A percentile compares a stretch with the other conserved stretches of the same genome.
These are phyloP conservation scores for Aspergillus fumigatiaffinis DNA, from an alignment of 2,329 filamentous ascomycete genomes.

Conservation along the genomic window DNA sequence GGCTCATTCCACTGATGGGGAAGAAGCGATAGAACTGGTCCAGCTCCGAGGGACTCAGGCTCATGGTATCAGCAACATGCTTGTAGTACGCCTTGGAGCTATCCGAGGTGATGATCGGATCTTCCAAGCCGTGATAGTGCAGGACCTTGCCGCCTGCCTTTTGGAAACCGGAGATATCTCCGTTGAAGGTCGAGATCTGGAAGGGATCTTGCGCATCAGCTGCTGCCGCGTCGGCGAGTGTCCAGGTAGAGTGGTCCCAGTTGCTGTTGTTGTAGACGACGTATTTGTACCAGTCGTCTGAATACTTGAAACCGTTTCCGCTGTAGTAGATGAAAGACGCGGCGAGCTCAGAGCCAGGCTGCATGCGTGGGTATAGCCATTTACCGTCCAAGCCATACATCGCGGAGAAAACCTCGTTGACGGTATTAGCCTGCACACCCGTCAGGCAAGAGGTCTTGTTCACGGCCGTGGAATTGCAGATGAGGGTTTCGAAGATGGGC, in stretches of 20 bases:
- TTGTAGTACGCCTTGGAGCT: conserved; percentile 52
- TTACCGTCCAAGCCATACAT: conserved; percentile 29
- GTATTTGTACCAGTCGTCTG: conserved; percentile 43
- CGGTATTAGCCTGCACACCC: conserved; percentile 26
- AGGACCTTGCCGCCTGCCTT: conserved; percentile 40
- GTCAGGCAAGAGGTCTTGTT: conserved; percentile 26
- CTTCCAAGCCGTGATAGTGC: conserved; percentile 41
- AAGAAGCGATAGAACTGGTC: conserved; percentile 49
- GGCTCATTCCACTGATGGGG: conserved; percentile 51
- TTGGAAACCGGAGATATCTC: conserved; percentile 47
- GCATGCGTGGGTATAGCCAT: conserved; percentile 33
- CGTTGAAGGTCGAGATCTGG: conserved; percentile 47
- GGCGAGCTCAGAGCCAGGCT: conserved; percentile 28
- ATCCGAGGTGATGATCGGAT: conserved; percentile 50
- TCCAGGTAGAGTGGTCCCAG: conserved; percentile 39
- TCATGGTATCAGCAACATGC: conserved; percentile 40
- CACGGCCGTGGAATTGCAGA: conserved; percentile 20
- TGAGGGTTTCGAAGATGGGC: conserved; percentile 28
- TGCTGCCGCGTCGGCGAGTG: conserved; percentile 33
- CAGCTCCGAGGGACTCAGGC: conserved; percentile 25
- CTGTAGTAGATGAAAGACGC: conserved; percentile 30
- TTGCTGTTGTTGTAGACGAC: conserved; percentile 39
- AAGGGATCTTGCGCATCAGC: conserved; percentile 43
- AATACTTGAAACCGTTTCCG: conserved; percentile 35
- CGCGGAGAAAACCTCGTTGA: conserved; percentile 29